Percentiles rank a stretch among this genome's conserved stretches.
phyloP scores from a whole-genome alignment of 306 rosid species.

The Fragaria vesca region DNA sequence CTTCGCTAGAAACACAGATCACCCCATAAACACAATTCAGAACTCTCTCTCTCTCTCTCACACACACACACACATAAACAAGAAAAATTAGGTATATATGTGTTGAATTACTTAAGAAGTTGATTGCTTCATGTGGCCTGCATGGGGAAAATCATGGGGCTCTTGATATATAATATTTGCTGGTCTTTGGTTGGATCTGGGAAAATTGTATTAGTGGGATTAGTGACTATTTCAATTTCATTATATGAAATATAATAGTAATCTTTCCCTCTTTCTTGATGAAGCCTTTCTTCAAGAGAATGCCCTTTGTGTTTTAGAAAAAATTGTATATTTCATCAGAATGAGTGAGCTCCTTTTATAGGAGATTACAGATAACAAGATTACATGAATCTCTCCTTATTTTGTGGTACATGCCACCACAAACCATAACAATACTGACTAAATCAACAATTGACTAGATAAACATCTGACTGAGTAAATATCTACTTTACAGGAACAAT shows the following conservation, averaged over 20 bases:
- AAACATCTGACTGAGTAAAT: too few relatives aligned
- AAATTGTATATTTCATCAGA: too few relatives aligned
- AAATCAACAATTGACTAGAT: too few relatives aligned
- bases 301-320: too few relatives aligned
- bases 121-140: background rate
- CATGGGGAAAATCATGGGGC: constrained; percentile 7
- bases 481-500: too few relatives aligned
- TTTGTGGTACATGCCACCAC: too few relatives aligned
- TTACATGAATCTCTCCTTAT: too few relatives aligned
- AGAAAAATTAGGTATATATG: background rate
- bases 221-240: background rate
- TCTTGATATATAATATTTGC: constrained; percentile 4
- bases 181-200: constrained; percentile 11
- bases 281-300: background rate
- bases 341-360: too few relatives aligned
- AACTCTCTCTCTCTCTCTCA: background rate
- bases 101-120: constrained; percentile 1
- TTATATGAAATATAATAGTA: background rate
- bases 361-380: too few relatives aligned
- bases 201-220: background rate
- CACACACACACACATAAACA: background rate
- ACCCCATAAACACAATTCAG: background rate
- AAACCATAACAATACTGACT: too few relatives aligned
- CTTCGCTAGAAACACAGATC: constrained; percentile 8
- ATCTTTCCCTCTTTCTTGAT: background rate